These are phyloP conservation scores for Fraxinus albicans DNA, from an alignment of 305 asterid genomes.

Conservation along the genomic window DNA sequence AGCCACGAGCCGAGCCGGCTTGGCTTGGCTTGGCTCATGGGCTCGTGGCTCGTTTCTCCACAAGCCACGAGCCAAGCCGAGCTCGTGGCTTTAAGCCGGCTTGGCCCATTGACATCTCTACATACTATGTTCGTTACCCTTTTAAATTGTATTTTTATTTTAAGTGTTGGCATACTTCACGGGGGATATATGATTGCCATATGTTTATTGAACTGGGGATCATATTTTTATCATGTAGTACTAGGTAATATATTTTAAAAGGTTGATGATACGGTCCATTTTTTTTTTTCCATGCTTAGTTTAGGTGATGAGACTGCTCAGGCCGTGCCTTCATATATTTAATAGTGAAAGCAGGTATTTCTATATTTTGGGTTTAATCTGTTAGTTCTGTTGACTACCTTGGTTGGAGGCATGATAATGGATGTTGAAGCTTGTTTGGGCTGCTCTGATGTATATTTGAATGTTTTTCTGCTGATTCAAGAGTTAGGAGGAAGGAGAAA, in stretches of 20 bases:
- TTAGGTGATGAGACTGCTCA: neutral
- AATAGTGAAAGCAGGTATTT: neutral
- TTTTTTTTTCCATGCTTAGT: neutral
- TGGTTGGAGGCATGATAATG: neutral
- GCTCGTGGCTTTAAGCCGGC: no score
- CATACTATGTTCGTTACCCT: neutral
- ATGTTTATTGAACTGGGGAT: neutral
- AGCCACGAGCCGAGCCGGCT: no score
- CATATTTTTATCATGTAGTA: neutral
- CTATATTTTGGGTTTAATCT: neutral
- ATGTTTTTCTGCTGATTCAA: neutral
- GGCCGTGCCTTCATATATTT: neutral
- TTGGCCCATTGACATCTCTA: no score
- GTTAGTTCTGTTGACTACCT: neutral
- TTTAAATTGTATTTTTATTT: no score
- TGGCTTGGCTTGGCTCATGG: no score
- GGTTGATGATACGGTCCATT: neutral
- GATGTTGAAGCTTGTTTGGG: neutral
- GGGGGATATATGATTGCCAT: neutral
- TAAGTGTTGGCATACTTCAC: neutral
- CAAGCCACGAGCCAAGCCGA: no score
- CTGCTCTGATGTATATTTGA: neutral
- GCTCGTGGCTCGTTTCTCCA: no score
- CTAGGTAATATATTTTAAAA: neutral
- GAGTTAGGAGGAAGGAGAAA: neutral